Base-by-base conservation (phyloP, 176 grass and related monocot genomes). In the Elaeis guineensis region DNA sequence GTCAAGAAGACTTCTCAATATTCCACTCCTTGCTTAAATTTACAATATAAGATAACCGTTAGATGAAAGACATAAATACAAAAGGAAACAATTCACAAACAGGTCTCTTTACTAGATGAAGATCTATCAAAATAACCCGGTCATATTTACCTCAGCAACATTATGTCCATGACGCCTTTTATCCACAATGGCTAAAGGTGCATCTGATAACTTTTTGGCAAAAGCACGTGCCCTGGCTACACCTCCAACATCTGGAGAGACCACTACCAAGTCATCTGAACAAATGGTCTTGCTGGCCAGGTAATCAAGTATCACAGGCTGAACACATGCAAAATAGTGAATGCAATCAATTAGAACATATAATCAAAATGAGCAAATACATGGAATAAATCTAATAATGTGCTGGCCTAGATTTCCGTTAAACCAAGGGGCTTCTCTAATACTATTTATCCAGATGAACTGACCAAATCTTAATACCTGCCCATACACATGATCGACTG, bases 281-380 rank as follows among this genome's bases (percentile, higher is more conserved):
- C 64, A 79, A 58, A 95, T 95, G 32, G 75, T 90, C 74, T 95
- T 90, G 77, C 90, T 95, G 30, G 86, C 90, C 60, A 95, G 78
- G 72, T 95, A 95, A 90, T 95, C 86, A 74, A 95, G 74, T 74
- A 95, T 95, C 58, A 95, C 90, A n/a, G 90, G 86, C 90, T 95
- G 65, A 77, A 88, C 12, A 58, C 17, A 81, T 16, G 58, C 16
- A 65, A 65, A 57, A 76, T 79, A 78, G 62, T 3, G 35, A 44
- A 44, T 44, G 35, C 35, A 44, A 44, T 44, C 35, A 44, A 44
- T 44, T 44, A 44, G 35, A 44, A 44, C 35, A 44, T 11, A 44
- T 44, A 44, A 14, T 9, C 2, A 11, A 44, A 44, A 44, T 44
- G 2, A 39, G 6, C 2, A 44, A 12, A 44, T 11, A 44, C 11